These are phyloP conservation scores for Tilletia caries DNA, from an alignment of 1,284 basidiomycete species.

Conservation along the genomic window DNA sequence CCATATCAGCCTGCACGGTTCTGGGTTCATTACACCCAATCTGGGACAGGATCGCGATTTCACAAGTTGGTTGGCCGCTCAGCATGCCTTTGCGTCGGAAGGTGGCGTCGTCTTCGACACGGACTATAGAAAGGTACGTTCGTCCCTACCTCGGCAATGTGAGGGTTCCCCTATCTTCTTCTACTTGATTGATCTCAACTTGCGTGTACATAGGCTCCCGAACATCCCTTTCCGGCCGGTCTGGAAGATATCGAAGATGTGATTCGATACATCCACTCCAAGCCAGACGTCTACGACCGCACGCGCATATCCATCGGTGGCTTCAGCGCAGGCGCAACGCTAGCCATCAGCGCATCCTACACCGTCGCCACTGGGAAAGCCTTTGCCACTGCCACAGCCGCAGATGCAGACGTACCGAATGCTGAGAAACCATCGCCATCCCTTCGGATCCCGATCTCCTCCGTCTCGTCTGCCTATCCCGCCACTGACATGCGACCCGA, in stretches of 20 bases:
- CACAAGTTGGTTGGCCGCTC: neutral
- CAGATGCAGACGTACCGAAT: neutral
- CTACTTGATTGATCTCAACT: neutral
- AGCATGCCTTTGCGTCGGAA: neutral
- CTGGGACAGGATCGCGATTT: slow-evolving; percentile 30
- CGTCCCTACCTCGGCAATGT: neutral
- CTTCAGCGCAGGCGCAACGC: slow-evolving; percentile 44
- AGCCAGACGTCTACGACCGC: slow-evolving; percentile 17
- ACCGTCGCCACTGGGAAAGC: neutral
- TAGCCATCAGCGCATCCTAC: slow-evolving; percentile 31
- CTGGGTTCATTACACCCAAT: slow-evolving; percentile 31
- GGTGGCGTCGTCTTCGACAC: slow-evolving; percentile 30
- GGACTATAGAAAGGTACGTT: slow-evolving; percentile 40
- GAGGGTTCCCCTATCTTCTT: neutral
- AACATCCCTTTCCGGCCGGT: slow-evolving; percentile 42
- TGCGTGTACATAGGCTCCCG: slow-evolving; percentile 27
- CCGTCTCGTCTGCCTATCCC: slow-evolving; percentile 31
- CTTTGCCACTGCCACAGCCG: neutral
- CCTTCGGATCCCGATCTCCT: slow-evolving; percentile 24
- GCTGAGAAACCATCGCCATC: too few relatives aligned
- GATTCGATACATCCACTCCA: slow-evolving; percentile 9
- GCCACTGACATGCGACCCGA: slow-evolving; percentile 32
- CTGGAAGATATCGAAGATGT: slow-evolving; percentile 34
- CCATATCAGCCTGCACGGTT: slow-evolving; percentile 31
- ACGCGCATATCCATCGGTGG: slow-evolving; percentile 36